Base-by-base conservation (phyloP, 441 rosid genomes). In the Jatropha multifida region DNA sequence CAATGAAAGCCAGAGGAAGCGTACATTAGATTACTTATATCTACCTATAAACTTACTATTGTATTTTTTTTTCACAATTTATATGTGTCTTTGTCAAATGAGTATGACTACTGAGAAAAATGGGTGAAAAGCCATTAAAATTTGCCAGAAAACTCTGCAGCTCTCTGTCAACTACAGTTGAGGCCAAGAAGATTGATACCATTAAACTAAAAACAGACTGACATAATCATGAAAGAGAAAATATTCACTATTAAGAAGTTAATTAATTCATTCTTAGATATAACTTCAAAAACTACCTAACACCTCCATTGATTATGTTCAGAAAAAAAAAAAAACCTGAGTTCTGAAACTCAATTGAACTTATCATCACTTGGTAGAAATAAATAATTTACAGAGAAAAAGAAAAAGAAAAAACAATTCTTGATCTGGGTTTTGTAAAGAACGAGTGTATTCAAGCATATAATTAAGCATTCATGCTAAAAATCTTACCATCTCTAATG, bases 401-500 rank as follows among this genome's bases (percentile, higher is more conserved):
- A 8, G 46, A 42, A 42, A 42, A 42, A 26, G 64, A 59, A 3
- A 27, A 61, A 18, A 1, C 13, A 27, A 48, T 48, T 68, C 7
- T 48, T 68, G 42, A 68, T 26, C 37, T 49, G 60, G 26, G 44
- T 68, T 27, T 68, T 27, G 7, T 67, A 5, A 41, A 15, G 14
- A 61, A 59, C 32, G 32, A 32, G 32, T 32, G 32, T 4, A 4
- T 61, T 9, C 41, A 61, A 11, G 18, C 11, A 59, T 7, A 12
- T 20, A 59, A 20, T 3, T 23, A 59, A 26, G 23, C 32, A 52
- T 4, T 14, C 4, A 17, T 8, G 7, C 0, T 2, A 52, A 0
- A 40, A 48, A 48, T 73, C 81, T 59, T 52, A 51, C 90, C 89
- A 74, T 91, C 94, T 65, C 77, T 74, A 75, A 85, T 77, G 77